Conservation (phyloP, 495 filamentous ascomycete genomes). For the Neurospora discreta region DNA sequence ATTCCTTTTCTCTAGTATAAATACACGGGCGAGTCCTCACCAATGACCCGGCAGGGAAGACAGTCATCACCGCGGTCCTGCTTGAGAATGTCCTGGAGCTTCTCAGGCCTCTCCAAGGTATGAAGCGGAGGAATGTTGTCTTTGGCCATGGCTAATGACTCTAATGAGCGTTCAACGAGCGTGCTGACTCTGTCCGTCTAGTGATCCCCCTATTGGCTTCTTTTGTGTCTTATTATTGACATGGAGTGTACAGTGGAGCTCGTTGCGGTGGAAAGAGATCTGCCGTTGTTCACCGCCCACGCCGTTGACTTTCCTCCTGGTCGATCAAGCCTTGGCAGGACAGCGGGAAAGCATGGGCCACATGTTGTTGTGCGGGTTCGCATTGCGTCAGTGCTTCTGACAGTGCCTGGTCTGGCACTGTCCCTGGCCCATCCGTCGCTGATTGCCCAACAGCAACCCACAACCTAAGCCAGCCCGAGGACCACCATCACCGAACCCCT, state of each 20-base stretch:
- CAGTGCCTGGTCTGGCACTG: neutral
- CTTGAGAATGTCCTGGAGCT: conserved; percentile 42
- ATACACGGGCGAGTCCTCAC: conserved; percentile 24
- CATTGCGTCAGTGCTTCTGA: conserved; percentile 20
- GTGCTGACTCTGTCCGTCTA: neutral
- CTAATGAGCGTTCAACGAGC: neutral
- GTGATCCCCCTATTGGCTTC: neutral
- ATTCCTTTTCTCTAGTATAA: too few relatives aligned
- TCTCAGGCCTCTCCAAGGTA: conserved; percentile 38
- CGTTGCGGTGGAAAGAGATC: neutral
- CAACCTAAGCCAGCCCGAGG: neutral
- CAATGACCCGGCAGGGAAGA: conserved; percentile 53
- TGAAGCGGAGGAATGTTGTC: conserved; percentile 29
- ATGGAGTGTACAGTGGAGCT: neutral
- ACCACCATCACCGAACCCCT: neutral
- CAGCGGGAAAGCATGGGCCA: neutral
- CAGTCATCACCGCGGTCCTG: conserved; percentile 60
- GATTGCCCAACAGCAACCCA: neutral
- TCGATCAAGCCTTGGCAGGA: neutral
- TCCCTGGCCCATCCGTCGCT: neutral
- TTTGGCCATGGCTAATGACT: conserved; percentile 24
- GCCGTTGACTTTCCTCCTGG: neutral
- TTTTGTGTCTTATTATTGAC: neutral
- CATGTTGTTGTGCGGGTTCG: neutral
- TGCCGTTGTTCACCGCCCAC: conserved; percentile 2